Conservation (phyloP, 306 rosid genomes). For the Cercis canadensis region DNA sequence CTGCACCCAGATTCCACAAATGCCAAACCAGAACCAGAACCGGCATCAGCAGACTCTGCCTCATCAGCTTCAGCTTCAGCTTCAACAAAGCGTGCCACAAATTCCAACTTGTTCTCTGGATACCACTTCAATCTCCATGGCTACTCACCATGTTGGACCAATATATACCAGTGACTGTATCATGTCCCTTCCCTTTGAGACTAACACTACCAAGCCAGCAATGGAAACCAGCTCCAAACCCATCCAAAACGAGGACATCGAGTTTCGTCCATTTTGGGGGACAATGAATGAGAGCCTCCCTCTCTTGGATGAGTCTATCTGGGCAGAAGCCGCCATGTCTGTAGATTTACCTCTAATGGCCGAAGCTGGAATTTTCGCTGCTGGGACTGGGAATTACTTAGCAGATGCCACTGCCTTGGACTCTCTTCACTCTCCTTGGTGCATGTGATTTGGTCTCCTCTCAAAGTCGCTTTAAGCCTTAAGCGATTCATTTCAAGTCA, state of each 20-base stretch:
- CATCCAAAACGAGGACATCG: slow-evolving; percentile 25
- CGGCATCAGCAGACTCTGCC: neutral
- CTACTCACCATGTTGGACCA: slow-evolving; percentile 31
- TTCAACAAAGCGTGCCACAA: neutral
- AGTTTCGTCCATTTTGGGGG: slow-evolving; percentile 50
- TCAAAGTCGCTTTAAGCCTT: too few species aligned
- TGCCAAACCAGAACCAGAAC: slow-evolving; percentile 6
- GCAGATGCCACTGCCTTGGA: slow-evolving; percentile 57
- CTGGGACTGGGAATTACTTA: slow-evolving; percentile 21
- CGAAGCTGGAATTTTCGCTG: slow-evolving; percentile 29
- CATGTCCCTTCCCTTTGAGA: slow-evolving; percentile 29
- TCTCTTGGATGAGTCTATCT: slow-evolving; percentile 62
- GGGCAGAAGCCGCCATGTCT: slow-evolving; percentile 80
- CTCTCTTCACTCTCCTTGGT: slow-evolving; percentile 58
- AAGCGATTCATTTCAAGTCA: too few species aligned
- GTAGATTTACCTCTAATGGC: slow-evolving; percentile 58
- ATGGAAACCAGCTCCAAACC: neutral
- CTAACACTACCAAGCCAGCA: neutral
- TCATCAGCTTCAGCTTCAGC: neutral
- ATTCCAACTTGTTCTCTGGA: neutral
- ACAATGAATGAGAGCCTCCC: slow-evolving; percentile 44
- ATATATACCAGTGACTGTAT: slow-evolving; percentile 24
- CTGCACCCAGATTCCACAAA: slow-evolving; percentile 3
- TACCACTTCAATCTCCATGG: neutral
- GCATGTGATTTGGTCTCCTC: slow-evolving; percentile 38